Evolutionary conservation across 2,329 filamentous ascomycete genomes (phyloP).

Genomic region (Karstenula rhodostoma): DNA sequence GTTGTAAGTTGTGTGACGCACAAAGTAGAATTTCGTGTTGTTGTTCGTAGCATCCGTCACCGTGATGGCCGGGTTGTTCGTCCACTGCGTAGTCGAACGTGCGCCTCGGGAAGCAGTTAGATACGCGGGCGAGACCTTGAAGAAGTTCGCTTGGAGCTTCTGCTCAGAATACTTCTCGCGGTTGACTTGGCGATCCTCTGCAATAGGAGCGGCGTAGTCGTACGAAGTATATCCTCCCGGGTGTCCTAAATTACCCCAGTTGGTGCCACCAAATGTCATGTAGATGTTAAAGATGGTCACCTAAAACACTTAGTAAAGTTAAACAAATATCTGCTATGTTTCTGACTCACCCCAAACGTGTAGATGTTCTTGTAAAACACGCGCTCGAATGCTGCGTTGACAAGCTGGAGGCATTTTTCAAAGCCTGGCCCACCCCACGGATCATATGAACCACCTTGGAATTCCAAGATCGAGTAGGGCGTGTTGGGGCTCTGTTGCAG

Average conservation of each 20-base stretch:
- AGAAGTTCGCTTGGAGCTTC: constrained; percentile 78
- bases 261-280: constrained; percentile 82
- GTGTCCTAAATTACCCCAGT: constrained; percentile 76
- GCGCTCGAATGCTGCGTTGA: constrained; percentile 77
- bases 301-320: too few relatives aligned
- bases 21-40: constrained; percentile 69
- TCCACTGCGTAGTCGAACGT: constrained; percentile 40
- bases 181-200: constrained; percentile 72
- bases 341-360: constrained; percentile 61
- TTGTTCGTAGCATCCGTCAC: constrained; percentile 68
- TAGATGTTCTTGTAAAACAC: constrained; percentile 83
- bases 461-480: constrained; percentile 72
- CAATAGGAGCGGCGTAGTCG: constrained; percentile 70
- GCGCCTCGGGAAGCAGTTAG: constrained; percentile 58
- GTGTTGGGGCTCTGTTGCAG: constrained; percentile 69
- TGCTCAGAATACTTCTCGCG: constrained; percentile 82
- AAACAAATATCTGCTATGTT: too few relatives aligned
- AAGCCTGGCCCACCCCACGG: constrained; percentile 78
- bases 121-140: constrained; percentile 76
- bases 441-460: constrained; percentile 76
- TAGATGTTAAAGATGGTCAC: constrained; percentile 75
- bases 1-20: constrained; percentile 71
- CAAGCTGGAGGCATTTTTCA: constrained; percentile 69
- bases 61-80: constrained; percentile 59
- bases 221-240: constrained; percentile 66